These are phyloP conservation scores for Apophysomyces elegans DNA, from an alignment of 371 early-diverging fungal genomes.

Conservation along the genomic window DNA sequence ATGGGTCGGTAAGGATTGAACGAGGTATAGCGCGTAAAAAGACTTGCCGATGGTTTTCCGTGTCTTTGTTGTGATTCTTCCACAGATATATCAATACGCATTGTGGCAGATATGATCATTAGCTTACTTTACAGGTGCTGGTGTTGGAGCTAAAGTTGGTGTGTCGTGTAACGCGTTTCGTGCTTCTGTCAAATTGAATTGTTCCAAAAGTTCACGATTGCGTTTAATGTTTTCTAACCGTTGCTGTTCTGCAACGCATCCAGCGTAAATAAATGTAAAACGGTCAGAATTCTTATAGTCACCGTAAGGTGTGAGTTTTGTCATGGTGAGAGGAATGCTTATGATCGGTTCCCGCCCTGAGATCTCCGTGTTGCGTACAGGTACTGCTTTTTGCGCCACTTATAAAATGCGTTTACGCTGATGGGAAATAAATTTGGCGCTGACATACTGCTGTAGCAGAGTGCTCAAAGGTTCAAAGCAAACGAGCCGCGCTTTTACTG, in stretches of 20 bases:
- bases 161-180: constrained; percentile 24
- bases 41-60: constrained; percentile 16
- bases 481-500: too few relatives aligned
- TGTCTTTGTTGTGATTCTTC: constrained; percentile 17
- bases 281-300: not conserved
- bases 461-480: not conserved
- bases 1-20: not conserved
- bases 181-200: constrained; percentile 45
- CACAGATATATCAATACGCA: not conserved
- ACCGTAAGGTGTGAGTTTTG: constrained; percentile 25
- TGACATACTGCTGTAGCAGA: not conserved
- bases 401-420: too few relatives aligned
- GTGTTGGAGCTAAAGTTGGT: constrained; percentile 23
- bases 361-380: too few relatives aligned
- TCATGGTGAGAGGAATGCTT: not conserved
- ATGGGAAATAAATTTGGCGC: not conserved
- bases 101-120: too few relatives aligned
- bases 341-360: not conserved
- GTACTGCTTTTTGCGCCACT: too few relatives aligned
- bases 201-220: constrained; percentile 62
- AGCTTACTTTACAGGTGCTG: constrained; percentile 9
- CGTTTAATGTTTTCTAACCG: constrained; percentile 65
- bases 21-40: not conserved
- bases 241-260: constrained; percentile 46
- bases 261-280: not conserved